Evolutionary conservation across 306 rosid genomes (phyloP), one percentile per base, ranked within the genome.

Genomic region (Rosa persica): DNA sequence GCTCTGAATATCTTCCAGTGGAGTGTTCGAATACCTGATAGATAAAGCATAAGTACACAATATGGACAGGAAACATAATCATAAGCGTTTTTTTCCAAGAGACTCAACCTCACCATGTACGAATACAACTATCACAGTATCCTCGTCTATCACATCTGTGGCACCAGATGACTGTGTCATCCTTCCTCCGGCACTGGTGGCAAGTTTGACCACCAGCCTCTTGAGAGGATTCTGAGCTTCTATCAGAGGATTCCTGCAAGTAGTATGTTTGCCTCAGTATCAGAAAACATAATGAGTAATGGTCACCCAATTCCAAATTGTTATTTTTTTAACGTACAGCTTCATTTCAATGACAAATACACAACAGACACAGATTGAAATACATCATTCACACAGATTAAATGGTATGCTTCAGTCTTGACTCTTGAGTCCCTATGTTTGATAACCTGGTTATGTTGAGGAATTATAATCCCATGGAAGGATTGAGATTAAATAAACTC

Each of bases 91-190:
- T 48, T 46, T 52, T 46, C 44, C 75, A 73, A 79, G 74, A 78
- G 49, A 60, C 34, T 57, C 39, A 81, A 58, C 52, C 96, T 84
- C 85, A 93, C 98, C 96, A 91, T 58, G 86, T 74, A 52, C 89
- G 88, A 76, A 91, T 81, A 83, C 99, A 96, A 76, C 72, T 78
- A 78, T 83, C 87, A 85, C 98, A 93, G 78, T 90, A 96, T 80
- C 99, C 99, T 90, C 97, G 91, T 81, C 92, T 85, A 74, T 89
- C 94, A 88, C 99, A 95, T 80, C 51, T 85, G 69, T 76, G 88
- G 77, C 98, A 96, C 96, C 99, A 93, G 64, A 86, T 80, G 82
- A 96, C 93, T 69, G 81, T 81, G 17, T 86, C 89, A 30, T 85
- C 90, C 79, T 78, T 91, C 89, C 89, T 86, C 75, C 87, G 81